Percentiles rank a stretch among this genome's conserved stretches.
Conservation (phyloP, 2,329 filamentous ascomycete genomes). For the Cadophora sp. region DNA sequence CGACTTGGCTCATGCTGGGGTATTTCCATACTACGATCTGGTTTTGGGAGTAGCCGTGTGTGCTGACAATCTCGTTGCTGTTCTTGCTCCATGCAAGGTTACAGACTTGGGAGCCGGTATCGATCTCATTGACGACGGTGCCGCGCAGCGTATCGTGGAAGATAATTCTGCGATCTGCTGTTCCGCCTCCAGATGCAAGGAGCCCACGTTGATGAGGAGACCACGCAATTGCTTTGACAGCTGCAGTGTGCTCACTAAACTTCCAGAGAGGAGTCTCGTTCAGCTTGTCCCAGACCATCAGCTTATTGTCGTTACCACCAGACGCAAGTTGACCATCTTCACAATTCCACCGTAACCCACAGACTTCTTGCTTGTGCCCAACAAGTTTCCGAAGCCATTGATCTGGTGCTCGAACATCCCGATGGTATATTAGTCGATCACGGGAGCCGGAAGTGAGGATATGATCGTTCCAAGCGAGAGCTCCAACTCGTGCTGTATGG, state of each 20-base stretch:
- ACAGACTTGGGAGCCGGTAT: slow-evolving; percentile 98
- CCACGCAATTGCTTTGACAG: slow-evolving; percentile 98
- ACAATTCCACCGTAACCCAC: slow-evolving; percentile 95
- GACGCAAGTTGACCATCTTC: slow-evolving; percentile 95
- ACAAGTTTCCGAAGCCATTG: slow-evolving; percentile 88
- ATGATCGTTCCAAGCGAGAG: slow-evolving; percentile 96
- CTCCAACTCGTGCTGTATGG: slow-evolving; percentile 90
- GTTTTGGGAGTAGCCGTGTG: slow-evolving; percentile 96
- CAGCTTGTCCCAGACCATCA: slow-evolving; percentile 98
- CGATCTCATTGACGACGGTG: slow-evolving; percentile 81
- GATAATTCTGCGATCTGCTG: slow-evolving; percentile 93
- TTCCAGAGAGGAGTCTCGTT: slow-evolving; percentile 92
- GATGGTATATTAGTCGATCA: slow-evolving; percentile 92
- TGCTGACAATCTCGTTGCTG: slow-evolving; percentile 96
- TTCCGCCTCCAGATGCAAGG: slow-evolving; percentile 94
- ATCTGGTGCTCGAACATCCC: slow-evolving; percentile 90
- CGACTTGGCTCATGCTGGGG: slow-evolving; percentile 96
- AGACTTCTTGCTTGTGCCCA: slow-evolving; percentile 98
- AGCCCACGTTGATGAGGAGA: slow-evolving; percentile 94
- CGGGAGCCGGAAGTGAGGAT: slow-evolving; percentile 95
- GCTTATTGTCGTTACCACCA: slow-evolving; percentile 97
- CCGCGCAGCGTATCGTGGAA: slow-evolving; percentile 97
- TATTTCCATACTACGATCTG: slow-evolving; percentile 99
- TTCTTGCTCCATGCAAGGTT: slow-evolving; percentile 98
- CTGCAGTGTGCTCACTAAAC: slow-evolving; percentile 92